These are phyloP conservation scores for Hyaloperonospora arabidopsidis DNA, from an alignment of 352 stramenopile genomes.

Conservation along the genomic window DNA sequence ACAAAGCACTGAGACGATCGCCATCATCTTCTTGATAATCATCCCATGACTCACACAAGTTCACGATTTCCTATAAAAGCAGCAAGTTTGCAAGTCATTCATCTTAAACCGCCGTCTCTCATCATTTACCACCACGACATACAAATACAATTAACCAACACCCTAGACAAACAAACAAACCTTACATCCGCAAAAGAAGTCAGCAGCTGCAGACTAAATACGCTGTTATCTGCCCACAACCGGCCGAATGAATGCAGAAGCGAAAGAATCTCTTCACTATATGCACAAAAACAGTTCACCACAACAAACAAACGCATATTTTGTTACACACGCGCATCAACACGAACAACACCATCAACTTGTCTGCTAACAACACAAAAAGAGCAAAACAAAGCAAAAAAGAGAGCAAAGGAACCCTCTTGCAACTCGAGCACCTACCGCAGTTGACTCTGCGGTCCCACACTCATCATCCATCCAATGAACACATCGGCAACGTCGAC, in stretches of 20 bases:
- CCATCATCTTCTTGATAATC: constrained; percentile 20
- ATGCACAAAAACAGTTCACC: not conserved
- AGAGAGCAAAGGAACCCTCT: too few species aligned
- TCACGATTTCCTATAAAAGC: constrained; percentile 38
- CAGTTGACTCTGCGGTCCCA: constrained; percentile 24
- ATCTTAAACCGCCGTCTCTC: not conserved
- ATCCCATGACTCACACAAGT: constrained; percentile 22
- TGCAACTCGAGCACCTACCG: constrained; percentile 21
- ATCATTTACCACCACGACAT: not conserved
- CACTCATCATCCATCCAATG: constrained; percentile 59
- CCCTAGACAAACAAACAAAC: not conserved
- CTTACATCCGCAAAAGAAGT: constrained; percentile 52
- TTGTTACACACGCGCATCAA: too few species aligned
- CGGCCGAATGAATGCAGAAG: constrained; percentile 40
- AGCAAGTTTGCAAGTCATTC: constrained; percentile 2
- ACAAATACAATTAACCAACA: too few species aligned
- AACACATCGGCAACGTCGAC: constrained; percentile 63
- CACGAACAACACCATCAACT: too few species aligned
- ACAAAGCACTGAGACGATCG: constrained; percentile 34
- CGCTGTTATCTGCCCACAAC: constrained; percentile 62
- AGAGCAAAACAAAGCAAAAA: too few species aligned
- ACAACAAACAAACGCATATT: too few species aligned
- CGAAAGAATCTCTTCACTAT: constrained; percentile 42
- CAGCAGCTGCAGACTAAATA: constrained; percentile 59
- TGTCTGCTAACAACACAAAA: too few species aligned